These are phyloP conservation scores for Ceriops decandra DNA, from an alignment of 345 rosid genomes.

Conservation along the genomic window DNA sequence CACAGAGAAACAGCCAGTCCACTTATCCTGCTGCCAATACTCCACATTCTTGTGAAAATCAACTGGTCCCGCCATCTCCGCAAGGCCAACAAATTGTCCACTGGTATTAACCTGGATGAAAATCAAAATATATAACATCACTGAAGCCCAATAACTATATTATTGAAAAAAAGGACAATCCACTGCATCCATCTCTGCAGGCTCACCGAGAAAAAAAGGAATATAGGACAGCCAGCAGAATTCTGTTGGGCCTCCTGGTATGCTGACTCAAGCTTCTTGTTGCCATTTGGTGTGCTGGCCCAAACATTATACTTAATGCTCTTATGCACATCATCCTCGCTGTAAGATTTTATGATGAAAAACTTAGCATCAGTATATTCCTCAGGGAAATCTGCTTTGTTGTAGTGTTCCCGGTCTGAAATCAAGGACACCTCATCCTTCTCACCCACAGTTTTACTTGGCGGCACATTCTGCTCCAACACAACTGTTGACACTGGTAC, in stretches of 20 bases:
- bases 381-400: conserved; percentile 62
- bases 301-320: conserved; percentile 86
- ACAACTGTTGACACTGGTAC: conserved; percentile 37
- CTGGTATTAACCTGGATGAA: conserved; percentile 75
- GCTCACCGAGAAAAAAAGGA: conserved; percentile 84
- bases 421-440: conserved; percentile 27
- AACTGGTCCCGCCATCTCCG: conserved; percentile 87
- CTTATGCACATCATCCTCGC: conserved; percentile 98
- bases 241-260: conserved; percentile 76
- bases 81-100: conserved; percentile 94
- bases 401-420: conserved; percentile 66
- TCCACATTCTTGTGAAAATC: conserved; percentile 76
- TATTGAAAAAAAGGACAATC: background rate
- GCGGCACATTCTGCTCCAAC: conserved; percentile 46
- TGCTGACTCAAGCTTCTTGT: conserved; percentile 90
- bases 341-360: conserved; percentile 87
- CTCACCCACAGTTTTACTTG: conserved; percentile 34
- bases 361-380: conserved; percentile 66
- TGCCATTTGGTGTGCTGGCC: conserved; percentile 96
- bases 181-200: background rate
- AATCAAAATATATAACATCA: background rate
- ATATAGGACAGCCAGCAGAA: conserved; percentile 66
- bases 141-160: background rate
- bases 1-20: conserved; percentile 92
- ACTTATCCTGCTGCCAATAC: conserved; percentile 96